These are phyloP conservation scores for Harringtonia aguacate DNA, from an alignment of 2,329 filamentous ascomycete genomes.

Conservation along the genomic window DNA sequence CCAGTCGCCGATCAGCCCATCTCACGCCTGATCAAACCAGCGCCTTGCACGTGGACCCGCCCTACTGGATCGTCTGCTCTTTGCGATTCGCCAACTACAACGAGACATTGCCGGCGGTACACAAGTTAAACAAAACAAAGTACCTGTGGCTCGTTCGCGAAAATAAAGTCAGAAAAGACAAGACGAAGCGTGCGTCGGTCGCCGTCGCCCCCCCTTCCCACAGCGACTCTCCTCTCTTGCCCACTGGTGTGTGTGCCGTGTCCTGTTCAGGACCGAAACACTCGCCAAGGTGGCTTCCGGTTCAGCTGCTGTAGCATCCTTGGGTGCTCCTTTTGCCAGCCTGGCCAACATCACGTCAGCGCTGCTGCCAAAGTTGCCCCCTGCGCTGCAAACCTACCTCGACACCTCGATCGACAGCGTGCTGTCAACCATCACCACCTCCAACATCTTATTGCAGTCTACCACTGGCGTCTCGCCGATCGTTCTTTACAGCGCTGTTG, in stretches of 20 bases:
- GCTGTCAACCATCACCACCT: conserved; percentile 35
- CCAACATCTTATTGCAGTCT: conserved; percentile 38
- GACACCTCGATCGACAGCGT: conserved; percentile 40
- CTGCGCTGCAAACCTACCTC: conserved; percentile 44
- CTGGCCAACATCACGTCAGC: conserved; percentile 44
- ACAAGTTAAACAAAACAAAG: too few relatives aligned
- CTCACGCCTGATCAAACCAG: too few relatives aligned
- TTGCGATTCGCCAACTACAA: conserved; percentile 2
- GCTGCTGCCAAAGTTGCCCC: conserved; percentile 25
- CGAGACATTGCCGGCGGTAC: too few relatives aligned
- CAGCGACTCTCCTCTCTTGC: not conserved
- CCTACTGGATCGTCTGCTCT: too few relatives aligned
- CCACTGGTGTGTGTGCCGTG: conserved; percentile 13
- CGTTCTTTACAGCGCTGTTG: conserved; percentile 39
- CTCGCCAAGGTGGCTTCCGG: conserved; percentile 52
- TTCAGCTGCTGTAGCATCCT: conserved; percentile 46
- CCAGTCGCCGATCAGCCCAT: too few relatives aligned
- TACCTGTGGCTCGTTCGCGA: too few relatives aligned
- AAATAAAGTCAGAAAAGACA: not conserved
- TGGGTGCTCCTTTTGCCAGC: conserved; percentile 41
- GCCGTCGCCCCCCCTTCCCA: not conserved
- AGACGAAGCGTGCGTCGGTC: not conserved
- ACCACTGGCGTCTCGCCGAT: conserved; percentile 39
- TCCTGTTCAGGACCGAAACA: conserved; percentile 28
- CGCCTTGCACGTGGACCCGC: too few relatives aligned